Percentiles rank a stretch among this genome's conserved stretches.
These are phyloP conservation scores for Globisporangium viniferum DNA, from an alignment of 352 stramenopile genomes.

Conservation along the genomic window DNA sequence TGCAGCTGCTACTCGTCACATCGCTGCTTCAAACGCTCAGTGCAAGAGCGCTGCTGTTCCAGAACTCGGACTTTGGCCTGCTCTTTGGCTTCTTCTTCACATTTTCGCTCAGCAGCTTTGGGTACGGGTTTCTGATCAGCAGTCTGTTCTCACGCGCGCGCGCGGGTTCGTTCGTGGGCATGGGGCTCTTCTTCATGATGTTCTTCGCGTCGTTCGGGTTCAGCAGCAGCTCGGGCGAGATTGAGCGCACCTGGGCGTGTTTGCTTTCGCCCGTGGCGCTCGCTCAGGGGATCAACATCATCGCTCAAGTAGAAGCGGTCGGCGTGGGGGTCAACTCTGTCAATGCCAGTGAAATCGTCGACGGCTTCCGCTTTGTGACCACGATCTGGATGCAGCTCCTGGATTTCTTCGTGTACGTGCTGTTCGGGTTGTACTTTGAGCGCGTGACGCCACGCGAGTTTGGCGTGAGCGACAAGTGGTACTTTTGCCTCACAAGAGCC, in stretches of 20 bases:
- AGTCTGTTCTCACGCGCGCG: constrained; percentile 57
- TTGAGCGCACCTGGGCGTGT: constrained; percentile 21
- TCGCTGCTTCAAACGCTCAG: constrained; percentile 46
- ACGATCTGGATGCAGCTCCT: constrained; percentile 86
- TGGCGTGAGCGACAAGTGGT: constrained; percentile 84
- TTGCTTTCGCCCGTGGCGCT: constrained; percentile 76
- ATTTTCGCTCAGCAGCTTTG: constrained; percentile 75
- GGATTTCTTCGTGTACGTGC: constrained; percentile 85
- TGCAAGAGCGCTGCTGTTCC: constrained; percentile 37
- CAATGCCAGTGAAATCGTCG: constrained; percentile 37
- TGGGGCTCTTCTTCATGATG: constrained; percentile 75
- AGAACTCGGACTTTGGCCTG: constrained; percentile 32
- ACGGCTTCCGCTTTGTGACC: constrained; percentile 53
- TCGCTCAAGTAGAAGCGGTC: constrained; percentile 58
- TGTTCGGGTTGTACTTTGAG: constrained; percentile 89
- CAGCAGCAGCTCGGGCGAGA: constrained; percentile 40
- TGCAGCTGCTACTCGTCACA: constrained; percentile 46
- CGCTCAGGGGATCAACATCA: constrained; percentile 58
- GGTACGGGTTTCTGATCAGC: constrained; percentile 74
- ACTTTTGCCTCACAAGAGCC: constrained; percentile 76
- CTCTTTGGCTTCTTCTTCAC: constrained; percentile 74
- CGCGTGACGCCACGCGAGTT: constrained; percentile 92
- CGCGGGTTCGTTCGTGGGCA: constrained; percentile 61
- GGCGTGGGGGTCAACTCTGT: constrained; percentile 32
- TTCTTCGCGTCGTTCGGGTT: constrained; percentile 81